A percentile compares a stretch with the other conserved stretches of the same genome.
These are phyloP conservation scores for Aspergillus aculeatus DNA, from an alignment of 2,329 filamentous ascomycete genomes.

Conservation along the genomic window DNA sequence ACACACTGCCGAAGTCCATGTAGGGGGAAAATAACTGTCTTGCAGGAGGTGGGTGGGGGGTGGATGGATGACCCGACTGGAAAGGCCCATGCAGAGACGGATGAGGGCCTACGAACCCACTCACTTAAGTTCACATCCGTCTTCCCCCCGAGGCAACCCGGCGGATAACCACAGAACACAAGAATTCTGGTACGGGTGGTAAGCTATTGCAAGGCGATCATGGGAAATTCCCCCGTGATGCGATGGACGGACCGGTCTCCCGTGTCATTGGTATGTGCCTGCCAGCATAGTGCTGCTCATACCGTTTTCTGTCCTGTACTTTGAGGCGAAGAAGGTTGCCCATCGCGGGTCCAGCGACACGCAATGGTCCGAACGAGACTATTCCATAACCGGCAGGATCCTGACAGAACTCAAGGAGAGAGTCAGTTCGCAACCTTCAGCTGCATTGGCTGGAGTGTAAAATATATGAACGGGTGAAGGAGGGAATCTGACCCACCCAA, in stretches of 20 bases:
- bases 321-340: background rate
- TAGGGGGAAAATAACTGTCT: background rate
- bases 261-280: background rate
- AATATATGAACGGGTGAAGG: background rate
- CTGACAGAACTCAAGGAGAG: background rate
- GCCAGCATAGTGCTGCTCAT: background rate
- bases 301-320: too few species aligned
- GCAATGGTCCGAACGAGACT: background rate
- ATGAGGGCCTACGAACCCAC: background rate
- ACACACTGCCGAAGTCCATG: background rate
- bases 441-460: background rate
- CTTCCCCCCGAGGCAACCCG: background rate
- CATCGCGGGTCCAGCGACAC: background rate
- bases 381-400: background rate
- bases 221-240: too few species aligned
- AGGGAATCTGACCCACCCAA: background rate
- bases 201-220: too few species aligned
- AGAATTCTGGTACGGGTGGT: too few species aligned
- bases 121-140: background rate
- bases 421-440: background rate
- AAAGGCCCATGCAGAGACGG: background rate
- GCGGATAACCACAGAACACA: background rate
- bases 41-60: background rate
- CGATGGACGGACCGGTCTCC: too few species aligned
- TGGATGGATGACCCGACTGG: background rate